These are phyloP conservation scores for Cutaneotrichosporon mucoides DNA, from an alignment of 1,284 basidiomycete genomes.

Conservation along the genomic window DNA sequence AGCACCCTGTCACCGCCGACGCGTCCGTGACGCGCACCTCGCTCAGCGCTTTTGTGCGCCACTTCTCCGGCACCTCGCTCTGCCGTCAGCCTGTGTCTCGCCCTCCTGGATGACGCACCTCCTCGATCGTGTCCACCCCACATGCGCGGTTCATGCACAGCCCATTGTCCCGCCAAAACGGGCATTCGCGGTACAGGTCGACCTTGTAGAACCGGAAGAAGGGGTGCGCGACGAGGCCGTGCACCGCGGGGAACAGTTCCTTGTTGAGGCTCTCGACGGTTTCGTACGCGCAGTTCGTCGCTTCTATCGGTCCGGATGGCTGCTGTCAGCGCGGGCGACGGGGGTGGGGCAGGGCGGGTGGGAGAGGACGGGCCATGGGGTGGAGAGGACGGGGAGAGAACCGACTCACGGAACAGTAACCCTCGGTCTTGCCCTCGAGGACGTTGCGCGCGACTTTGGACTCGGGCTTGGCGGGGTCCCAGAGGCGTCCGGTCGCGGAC, in stretches of 20 bases:
- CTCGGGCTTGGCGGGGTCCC: constrained; percentile 26
- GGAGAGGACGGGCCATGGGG: too few relatives aligned
- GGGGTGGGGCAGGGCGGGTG: neutral
- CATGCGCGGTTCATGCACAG: constrained; percentile 91
- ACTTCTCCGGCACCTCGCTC: constrained; percentile 87
- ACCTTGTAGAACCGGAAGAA: constrained; percentile 96
- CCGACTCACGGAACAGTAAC: constrained; percentile 43
- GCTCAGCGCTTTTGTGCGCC: constrained; percentile 75
- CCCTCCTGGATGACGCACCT: constrained; percentile 58
- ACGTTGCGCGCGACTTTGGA: constrained; percentile 48
- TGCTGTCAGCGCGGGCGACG: constrained; percentile 38
- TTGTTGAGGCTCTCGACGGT: constrained; percentile 86
- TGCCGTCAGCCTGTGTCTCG: constrained; percentile 40
- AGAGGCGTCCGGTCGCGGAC: constrained; percentile 2
- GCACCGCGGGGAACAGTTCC: constrained; percentile 67
- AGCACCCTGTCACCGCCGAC: constrained; percentile 66
- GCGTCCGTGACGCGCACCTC: constrained; percentile 52
- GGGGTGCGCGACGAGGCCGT: constrained; percentile 76
- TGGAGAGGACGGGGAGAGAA: too few relatives aligned
- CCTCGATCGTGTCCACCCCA: constrained; percentile 85
- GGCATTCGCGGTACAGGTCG: constrained; percentile 92
- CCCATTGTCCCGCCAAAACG: constrained; percentile 88
- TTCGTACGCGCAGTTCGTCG: constrained; percentile 90
- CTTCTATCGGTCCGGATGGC: constrained; percentile 94
- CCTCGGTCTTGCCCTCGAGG: constrained; percentile 47